A percentile compares a stretch with the other conserved stretches of the same genome.
Evolutionary conservation across 1,139 yeast genomes (phyloP).

Genomic region (Hanseniaspora gamundiae): DNA sequence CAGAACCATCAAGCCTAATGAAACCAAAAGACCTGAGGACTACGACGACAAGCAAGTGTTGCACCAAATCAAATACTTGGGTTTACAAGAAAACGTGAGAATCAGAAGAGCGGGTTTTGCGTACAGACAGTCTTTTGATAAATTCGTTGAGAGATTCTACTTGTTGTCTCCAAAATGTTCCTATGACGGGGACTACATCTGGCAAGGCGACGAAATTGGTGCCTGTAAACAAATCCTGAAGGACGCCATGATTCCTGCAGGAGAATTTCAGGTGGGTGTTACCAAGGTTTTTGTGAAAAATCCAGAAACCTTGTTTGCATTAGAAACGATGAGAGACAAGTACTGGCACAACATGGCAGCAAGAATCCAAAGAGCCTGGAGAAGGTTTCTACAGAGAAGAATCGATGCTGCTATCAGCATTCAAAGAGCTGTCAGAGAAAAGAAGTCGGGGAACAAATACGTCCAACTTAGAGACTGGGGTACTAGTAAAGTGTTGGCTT

Average conservation of each 20-base stretch:
- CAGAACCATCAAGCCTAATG: slow-evolving; percentile 96
- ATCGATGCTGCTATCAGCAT: slow-evolving; percentile 78
- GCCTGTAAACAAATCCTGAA: slow-evolving; percentile 72
- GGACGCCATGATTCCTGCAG: slow-evolving; percentile 66
- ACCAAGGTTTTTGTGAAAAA: slow-evolving; percentile 93
- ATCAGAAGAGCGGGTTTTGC: slow-evolving; percentile 99
- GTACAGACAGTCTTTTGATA: slow-evolving; percentile 91
- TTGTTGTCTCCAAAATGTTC: slow-evolving; percentile 80
- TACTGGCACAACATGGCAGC: slow-evolving; percentile 99
- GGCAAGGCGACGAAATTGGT: slow-evolving; percentile 77
- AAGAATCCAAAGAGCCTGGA: slow-evolving; percentile 93
- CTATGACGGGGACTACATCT: slow-evolving; percentile 95
- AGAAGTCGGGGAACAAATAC: slow-evolving; percentile 68
- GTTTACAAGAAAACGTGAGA: slow-evolving; percentile 92
- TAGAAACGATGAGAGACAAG: slow-evolving; percentile 93
- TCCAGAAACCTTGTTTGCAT: slow-evolving; percentile 90
- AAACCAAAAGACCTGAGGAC: slow-evolving; percentile 80
- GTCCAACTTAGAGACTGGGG: slow-evolving; percentile 82
- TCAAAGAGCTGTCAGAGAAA: slow-evolving; percentile 77
- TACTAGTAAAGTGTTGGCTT: slow-evolving; percentile 43
- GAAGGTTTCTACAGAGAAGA: slow-evolving; percentile 68
- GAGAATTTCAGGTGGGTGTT: slow-evolving; percentile 87
- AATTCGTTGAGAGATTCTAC: slow-evolving; percentile 93
- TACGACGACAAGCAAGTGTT: slow-evolving; percentile 82
- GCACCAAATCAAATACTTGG: slow-evolving; percentile 92